Evolutionary conservation across 805 yeast genomes (phyloP).

Genomic region (Ogataea ganodermae): DNA sequence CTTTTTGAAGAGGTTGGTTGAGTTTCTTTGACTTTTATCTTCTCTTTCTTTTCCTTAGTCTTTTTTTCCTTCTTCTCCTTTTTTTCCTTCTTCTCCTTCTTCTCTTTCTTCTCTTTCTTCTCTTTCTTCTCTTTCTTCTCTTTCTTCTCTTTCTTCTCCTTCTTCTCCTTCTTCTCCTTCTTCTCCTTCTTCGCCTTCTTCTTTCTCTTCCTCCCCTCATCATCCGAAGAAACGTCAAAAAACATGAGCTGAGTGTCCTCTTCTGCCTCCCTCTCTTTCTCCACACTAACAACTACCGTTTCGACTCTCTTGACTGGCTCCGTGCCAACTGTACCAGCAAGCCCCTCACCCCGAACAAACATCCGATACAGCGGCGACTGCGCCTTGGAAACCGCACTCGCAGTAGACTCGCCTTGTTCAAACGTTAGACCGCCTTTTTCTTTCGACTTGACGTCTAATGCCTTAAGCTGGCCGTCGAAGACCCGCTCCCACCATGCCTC

Average conservation of each 20-base stretch:
- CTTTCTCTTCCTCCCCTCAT: constrained; percentile 27
- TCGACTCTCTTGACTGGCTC: constrained; percentile 1
- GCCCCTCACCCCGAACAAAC: constrained; percentile 87
- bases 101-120: constrained; percentile 10
- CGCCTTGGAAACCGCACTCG: constrained; percentile 48
- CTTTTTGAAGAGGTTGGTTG: background rate
- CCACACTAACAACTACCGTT: constrained; percentile 12
- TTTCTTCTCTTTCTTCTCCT: constrained; percentile 23
- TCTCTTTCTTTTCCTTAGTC: constrained; percentile 22
- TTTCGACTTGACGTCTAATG: constrained; percentile 46
- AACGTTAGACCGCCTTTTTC: constrained; percentile 15
- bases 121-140: constrained; percentile 23
- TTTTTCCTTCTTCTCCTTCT: constrained; percentile 16
- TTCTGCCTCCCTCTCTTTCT: constrained; percentile 9
- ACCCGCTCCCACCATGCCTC: constrained; percentile 98
- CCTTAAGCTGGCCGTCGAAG: constrained; percentile 89
- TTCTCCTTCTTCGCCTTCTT: constrained; percentile 27
- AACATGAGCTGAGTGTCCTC: constrained; percentile 26
- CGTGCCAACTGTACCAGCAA: constrained; percentile 67
- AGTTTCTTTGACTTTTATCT: constrained; percentile 1
- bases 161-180: constrained; percentile 28
- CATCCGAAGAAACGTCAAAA: constrained; percentile 26
- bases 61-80: constrained; percentile 24
- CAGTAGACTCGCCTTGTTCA: constrained; percentile 49
- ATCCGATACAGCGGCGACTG: constrained; percentile 76